A percentile compares a stretch with the other conserved stretches of the same genome.
These are phyloP conservation scores for Claviceps fusiformis DNA, from an alignment of 2,329 filamentous ascomycete species.

Conservation along the genomic window DNA sequence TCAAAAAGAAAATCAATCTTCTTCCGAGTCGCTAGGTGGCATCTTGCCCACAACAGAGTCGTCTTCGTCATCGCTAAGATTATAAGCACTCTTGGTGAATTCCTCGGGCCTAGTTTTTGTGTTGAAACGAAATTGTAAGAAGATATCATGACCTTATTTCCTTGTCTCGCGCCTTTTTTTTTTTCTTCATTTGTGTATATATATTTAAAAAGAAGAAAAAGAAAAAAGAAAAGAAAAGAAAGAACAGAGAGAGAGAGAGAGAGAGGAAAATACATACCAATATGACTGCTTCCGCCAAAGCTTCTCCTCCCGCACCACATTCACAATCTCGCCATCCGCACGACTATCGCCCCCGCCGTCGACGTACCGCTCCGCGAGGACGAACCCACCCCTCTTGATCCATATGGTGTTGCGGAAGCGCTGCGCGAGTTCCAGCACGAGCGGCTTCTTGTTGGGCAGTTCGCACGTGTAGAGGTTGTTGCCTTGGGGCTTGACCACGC, in stretches of 20 bases:
- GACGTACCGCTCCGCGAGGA: constrained; percentile 59
- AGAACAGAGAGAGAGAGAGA: too few species aligned
- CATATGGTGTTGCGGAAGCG: constrained; percentile 86
- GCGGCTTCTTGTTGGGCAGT: constrained; percentile 48
- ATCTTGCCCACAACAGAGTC: constrained; percentile 73
- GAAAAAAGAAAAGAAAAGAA: too few species aligned
- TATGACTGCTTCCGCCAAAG: constrained; percentile 79
- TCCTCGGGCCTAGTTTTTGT: constrained; percentile 56
- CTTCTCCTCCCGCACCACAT: constrained; percentile 84
- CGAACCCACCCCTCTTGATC: constrained; percentile 81
- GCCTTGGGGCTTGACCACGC: constrained; percentile 68
- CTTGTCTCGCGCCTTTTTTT: too few species aligned
- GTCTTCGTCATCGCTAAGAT: constrained; percentile 56
- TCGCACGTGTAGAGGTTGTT: constrained; percentile 80
- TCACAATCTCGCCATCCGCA: constrained; percentile 78
- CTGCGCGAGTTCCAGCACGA: constrained; percentile 70
- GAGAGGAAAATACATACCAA: constrained; percentile 59
- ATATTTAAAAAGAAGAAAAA: too few species aligned
- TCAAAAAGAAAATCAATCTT: constrained; percentile 34
- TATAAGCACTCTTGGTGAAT: constrained; percentile 53
- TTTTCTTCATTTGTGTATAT: too few species aligned
- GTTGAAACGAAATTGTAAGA: neutral
- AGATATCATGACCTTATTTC: too few species aligned
- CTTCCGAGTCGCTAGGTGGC: constrained; percentile 70
- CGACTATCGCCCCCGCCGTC: constrained; percentile 59